Evolutionary conservation across 202 grass and related monocot species (phyloP).

Genomic region (Musa balbisiana): DNA sequence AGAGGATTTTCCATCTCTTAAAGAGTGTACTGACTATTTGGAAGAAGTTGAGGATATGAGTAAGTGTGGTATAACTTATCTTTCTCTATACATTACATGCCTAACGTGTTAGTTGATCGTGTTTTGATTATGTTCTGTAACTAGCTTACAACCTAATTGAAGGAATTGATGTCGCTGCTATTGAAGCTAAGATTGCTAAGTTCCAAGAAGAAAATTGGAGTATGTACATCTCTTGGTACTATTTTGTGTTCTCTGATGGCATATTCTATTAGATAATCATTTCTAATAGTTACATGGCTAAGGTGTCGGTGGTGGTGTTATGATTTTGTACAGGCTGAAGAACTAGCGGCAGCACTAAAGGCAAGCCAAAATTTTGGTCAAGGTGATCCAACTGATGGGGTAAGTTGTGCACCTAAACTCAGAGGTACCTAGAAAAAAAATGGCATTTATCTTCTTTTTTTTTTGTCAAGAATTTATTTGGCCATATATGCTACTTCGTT

Average conservation of each 20-base stretch:
- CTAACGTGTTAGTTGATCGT: conserved; percentile 11
- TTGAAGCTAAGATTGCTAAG: conserved; percentile 69
- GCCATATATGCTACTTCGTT: neutral
- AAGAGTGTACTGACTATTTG: conserved; percentile 86
- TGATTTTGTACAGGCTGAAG: conserved; percentile 56
- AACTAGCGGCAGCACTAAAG: conserved; percentile 76
- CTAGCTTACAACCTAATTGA: conserved; percentile 71
- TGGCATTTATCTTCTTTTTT: neutral
- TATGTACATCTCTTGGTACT: conserved; percentile 1
- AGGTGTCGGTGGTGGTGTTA: neutral
- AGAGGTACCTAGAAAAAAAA: neutral
- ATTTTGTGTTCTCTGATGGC: conserved; percentile 8
- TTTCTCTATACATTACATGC: conserved; percentile 5
- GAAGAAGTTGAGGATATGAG: conserved; percentile 98
- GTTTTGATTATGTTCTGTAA: conserved; percentile 17
- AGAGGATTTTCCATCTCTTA: conserved; percentile 71
- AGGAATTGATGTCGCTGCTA: conserved; percentile 55
- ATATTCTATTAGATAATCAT: neutral
- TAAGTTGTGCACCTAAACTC: conserved; percentile 25
- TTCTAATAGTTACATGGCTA: too few relatives aligned
- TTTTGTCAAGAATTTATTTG: neutral
- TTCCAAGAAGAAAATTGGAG: conserved; percentile 62
- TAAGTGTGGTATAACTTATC: conserved; percentile 26
- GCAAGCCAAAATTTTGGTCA: conserved; percentile 51
- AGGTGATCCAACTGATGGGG: conserved; percentile 45